phyloP scores from a whole-genome alignment of 2,329 filamentous ascomycete species.

The Epichloe baconii region DNA sequence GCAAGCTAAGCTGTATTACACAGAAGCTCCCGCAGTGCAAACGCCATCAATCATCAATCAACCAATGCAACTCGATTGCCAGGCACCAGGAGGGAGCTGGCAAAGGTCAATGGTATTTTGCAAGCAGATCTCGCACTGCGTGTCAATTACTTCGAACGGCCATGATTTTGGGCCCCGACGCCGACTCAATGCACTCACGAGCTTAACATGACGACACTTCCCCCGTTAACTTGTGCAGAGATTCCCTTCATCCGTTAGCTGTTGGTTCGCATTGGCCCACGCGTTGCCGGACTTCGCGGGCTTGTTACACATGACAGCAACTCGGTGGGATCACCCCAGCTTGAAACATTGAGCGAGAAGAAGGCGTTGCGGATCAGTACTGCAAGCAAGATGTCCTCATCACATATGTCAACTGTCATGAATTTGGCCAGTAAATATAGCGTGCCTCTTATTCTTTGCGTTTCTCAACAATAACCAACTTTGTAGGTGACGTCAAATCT shows the following conservation, averaged over 20 bases:
- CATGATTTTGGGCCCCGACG: neutral
- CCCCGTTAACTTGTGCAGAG: neutral
- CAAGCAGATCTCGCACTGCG: neutral
- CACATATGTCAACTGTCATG: slow-evolving; percentile 21
- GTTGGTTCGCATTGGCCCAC: neutral
- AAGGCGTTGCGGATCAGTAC: neutral
- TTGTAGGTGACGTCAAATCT: slow-evolving; percentile 21
- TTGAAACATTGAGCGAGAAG: neutral
- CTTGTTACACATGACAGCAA: neutral
- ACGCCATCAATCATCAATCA: no score
- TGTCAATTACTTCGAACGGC: neutral
- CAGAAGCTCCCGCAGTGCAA: neutral
- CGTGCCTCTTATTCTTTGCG: neutral
- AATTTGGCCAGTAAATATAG: slow-evolving; percentile 19
- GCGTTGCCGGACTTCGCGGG: neutral
- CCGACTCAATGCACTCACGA: neutral
- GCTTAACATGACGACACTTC: neutral
- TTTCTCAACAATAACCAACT: slow-evolving; percentile 6
- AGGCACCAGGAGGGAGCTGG: neutral
- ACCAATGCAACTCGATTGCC: neutral
- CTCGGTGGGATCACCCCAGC: neutral
- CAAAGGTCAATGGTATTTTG: no score
- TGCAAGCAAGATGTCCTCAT: slow-evolving; percentile 17
- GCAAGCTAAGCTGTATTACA: slow-evolving; percentile 1
- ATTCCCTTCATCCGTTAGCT: neutral